Evolutionary conservation across 768 basidiomycete genomes (phyloP).

Genomic region (Hygrophorus russula): DNA sequence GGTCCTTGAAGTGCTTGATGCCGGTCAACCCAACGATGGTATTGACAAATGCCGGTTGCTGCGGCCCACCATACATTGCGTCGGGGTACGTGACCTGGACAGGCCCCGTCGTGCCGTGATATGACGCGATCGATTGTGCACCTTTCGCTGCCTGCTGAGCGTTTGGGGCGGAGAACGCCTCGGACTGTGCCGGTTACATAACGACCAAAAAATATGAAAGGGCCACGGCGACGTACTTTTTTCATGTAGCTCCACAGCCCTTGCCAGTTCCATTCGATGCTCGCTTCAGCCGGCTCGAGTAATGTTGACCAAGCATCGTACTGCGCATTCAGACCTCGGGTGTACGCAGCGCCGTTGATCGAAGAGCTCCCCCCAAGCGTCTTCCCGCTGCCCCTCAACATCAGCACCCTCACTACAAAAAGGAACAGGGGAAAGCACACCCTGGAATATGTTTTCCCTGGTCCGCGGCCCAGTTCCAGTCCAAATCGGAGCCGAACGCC

Average conservation of each 20-base stretch:
- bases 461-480: constrained; percentile 36
- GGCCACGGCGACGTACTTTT: constrained; percentile 21
- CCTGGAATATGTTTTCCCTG: constrained; percentile 27
- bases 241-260: constrained; percentile 34
- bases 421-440: constrained; percentile 15
- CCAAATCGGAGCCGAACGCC: constrained; percentile 30
- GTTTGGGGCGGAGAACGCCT: constrained; percentile 37
- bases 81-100: constrained; percentile 43
- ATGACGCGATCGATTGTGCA: constrained; percentile 31
- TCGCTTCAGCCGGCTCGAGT: constrained; percentile 21
- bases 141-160: constrained; percentile 32
- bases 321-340: constrained; percentile 30
- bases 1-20: constrained; percentile 34
- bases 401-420: background rate
- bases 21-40: constrained; percentile 37
- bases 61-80: constrained; percentile 45
- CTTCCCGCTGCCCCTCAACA: constrained; percentile 24
- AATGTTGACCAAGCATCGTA: constrained; percentile 29
- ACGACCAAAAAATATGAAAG: background rate
- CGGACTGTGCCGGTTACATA: constrained; percentile 21
- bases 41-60: constrained; percentile 36
- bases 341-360: constrained; percentile 37
- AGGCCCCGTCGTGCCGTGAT: constrained; percentile 42
- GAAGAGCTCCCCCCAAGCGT: constrained; percentile 36
- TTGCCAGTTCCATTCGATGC: constrained; percentile 36